Base-by-base conservation (phyloP, 768 basidiomycete species). In the Lyophyllum atratum region DNA sequence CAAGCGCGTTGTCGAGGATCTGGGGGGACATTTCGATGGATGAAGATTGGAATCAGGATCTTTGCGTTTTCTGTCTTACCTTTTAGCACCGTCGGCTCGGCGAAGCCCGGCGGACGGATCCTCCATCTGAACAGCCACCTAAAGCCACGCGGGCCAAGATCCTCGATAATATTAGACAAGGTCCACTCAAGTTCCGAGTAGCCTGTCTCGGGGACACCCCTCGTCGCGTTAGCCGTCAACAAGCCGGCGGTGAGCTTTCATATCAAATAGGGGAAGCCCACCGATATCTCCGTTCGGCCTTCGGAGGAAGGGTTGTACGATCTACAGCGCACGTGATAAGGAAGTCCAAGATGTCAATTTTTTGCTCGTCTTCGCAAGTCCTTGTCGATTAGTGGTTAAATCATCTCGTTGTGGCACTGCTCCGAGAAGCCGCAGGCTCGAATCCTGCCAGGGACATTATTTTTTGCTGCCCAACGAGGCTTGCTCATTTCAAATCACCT, bases 1-100 rank as follows among this genome's bases (percentile, higher is more conserved):
- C 93, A 39, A 95, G 84, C 4, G 90, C 92, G 37, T 79, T 87
- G 61, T 92, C 83, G 42, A 97, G 80, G 40, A 97, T 81, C 9
- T 73, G 79, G 45, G 78, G 67, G 54, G 72, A 66, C 74, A 75
- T 76, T 48, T 61, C n/a, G 52, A 50, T 51, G 48, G 42, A 54
- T 54, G 31, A 58, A 44, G 40, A 49, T 52, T 56, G 46, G 31
- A 53, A 34, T 49, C 26, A 59, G 48, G 22, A 39, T 50, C n/a
- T n/a, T n/a, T 22, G 33, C 25, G 33, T 29, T 33, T 48, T 59
- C 26, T 48, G 55, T 44, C 62, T 48, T 29, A 47, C 47, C 29
- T 58, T 62, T 55, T 56, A 25, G 48, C 48, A 37, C 47, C 33
- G 22, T 19, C 10, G 29, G 43, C 19, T 60, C 60, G 59, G 57